Evolutionary conservation across 352 stramenopile genomes (phyloP), one percentile per base, ranked within the genome.

Genomic region (Detonula confervacea): DNA sequence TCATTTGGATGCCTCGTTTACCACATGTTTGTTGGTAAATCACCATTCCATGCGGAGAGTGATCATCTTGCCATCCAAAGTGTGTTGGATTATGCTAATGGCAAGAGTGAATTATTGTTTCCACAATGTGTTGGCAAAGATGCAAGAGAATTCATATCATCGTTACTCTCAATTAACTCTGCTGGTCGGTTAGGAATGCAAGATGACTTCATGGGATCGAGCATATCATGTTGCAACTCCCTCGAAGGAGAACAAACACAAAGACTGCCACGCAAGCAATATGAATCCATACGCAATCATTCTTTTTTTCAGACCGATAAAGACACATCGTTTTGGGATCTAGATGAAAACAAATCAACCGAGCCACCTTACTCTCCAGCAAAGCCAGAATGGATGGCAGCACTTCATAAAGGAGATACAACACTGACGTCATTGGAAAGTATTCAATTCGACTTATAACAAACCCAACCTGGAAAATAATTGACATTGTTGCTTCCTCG

Each of bases 1-100:
- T 80, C 71, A 52, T 56, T 74, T 74, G 71, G 71, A 29, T 80
- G 71, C 14, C 49, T 80, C 1, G 33, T 80, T 30, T 74, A 57
- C 60, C 14, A 74, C 35, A 69, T 74, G 63, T 51, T 65, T 74
- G 27, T 55, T 8, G 71, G 62, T 44, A 22, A 69, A 59, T 80
- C 71, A 47, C 71, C 71, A 25, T 80, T 80, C 63, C 71, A 80
- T 74, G 62, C 62, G 6, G 33, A 11, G 47, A 80, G 51, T 60
- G 71, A 80, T 20, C 62, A 69, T 49, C n/a, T 59, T 62, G 62
- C 71, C 29, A 63, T 73, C 51, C 51, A 80, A 59, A 64, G n/a
- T 29, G 44, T 80, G 29, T 29, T 80, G 18, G 16, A 73, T 42
- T 74, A 57, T 60, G n/a, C 71, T 16, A 62, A 74, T 52, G 24